phyloP scores from a whole-genome alignment of 75 land plant genomes.

The Picea sitchensis region DNA sequence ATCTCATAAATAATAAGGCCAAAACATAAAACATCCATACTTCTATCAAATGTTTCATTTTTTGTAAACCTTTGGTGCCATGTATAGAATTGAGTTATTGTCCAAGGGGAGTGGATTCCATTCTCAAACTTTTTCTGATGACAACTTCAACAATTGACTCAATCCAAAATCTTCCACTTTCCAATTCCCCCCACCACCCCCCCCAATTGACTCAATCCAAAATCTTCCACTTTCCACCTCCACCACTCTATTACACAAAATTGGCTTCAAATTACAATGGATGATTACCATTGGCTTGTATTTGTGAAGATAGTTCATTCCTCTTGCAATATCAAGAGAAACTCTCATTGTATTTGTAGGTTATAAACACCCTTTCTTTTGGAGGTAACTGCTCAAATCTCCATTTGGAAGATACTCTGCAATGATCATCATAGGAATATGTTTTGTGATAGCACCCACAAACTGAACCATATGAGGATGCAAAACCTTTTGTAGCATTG shows the following conservation, averaged over 20 bases:
- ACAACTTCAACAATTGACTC: conserved; percentile 45
- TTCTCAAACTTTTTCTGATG: conserved; percentile 41
- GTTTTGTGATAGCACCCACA: conserved; percentile 89
- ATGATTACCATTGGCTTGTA: conserved; percentile 84
- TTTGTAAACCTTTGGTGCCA: conserved; percentile 80
- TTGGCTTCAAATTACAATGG: conserved; percentile 74
- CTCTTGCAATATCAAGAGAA: conserved; percentile 83
- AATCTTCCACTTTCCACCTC: conserved; percentile 87
- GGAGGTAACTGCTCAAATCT: conserved; percentile 60
- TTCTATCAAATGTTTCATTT: conserved; percentile 63
- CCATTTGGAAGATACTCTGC: conserved; percentile 82
- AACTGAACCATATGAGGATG: conserved; percentile 92
- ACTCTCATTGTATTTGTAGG: conserved; percentile 62
- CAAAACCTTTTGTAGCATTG: conserved; percentile 68
- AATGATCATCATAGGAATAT: conserved; percentile 81
- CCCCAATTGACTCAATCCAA: conserved; percentile 62
- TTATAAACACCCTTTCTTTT: conserved; percentile 68
- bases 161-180: conserved; percentile 92
- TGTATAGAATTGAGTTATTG: conserved; percentile 52
- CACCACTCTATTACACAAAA: conserved; percentile 69
- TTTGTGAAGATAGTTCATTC: conserved; percentile 44
- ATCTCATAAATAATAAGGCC: conserved; percentile 92
- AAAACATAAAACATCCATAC: conserved; percentile 83
- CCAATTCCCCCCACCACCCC: conserved; percentile 49
- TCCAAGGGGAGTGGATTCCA: conserved; percentile 16